These are phyloP conservation scores for Hypoxylon fragiforme DNA, from an alignment of 495 filamentous ascomycete species.

Conservation along the genomic window DNA sequence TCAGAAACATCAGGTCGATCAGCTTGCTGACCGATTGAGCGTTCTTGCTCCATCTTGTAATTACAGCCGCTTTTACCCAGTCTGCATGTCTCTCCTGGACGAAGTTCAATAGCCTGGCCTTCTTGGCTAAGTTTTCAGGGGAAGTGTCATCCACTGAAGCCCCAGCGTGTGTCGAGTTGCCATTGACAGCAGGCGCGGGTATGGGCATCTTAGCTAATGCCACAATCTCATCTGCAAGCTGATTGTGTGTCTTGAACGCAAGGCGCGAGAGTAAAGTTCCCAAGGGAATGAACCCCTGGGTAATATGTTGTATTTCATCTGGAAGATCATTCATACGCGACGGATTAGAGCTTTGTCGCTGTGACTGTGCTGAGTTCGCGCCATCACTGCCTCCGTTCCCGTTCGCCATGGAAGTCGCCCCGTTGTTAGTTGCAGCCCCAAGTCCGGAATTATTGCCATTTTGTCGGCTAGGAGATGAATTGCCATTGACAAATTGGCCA, in stretches of 20 bases:
- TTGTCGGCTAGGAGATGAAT: constrained; percentile 23
- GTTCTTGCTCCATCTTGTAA: constrained; percentile 84
- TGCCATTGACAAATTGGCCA: constrained; percentile 45
- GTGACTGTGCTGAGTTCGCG: constrained; percentile 15
- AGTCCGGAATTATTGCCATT: constrained; percentile 21
- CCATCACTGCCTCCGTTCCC: constrained; percentile 29
- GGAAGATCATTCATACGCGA: constrained; percentile 57
- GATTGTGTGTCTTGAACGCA: constrained; percentile 79
- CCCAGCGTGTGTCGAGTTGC: constrained; percentile 47
- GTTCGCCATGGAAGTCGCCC: constrained; percentile 31
- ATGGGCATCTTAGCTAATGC: constrained; percentile 68
- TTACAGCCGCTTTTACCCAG: constrained; percentile 89
- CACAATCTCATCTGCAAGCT: constrained; percentile 69
- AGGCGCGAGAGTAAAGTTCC: constrained; percentile 71
- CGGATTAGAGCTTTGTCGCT: constrained; percentile 10
- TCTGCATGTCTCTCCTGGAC: constrained; percentile 56
- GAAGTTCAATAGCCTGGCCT: constrained; percentile 73
- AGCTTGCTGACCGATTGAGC: constrained; percentile 74
- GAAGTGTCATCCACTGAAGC: constrained; percentile 57
- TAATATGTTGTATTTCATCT: constrained; percentile 80
- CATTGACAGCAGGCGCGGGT: constrained; percentile 50
- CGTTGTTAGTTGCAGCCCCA: constrained; percentile 10
- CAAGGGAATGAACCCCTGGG: constrained; percentile 71
- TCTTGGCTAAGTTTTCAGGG: constrained; percentile 74
- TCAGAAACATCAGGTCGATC: constrained; percentile 79